Evolutionary conservation across 345 rosid species (phyloP).

Genomic region (Eucalyptus rudis): DNA sequence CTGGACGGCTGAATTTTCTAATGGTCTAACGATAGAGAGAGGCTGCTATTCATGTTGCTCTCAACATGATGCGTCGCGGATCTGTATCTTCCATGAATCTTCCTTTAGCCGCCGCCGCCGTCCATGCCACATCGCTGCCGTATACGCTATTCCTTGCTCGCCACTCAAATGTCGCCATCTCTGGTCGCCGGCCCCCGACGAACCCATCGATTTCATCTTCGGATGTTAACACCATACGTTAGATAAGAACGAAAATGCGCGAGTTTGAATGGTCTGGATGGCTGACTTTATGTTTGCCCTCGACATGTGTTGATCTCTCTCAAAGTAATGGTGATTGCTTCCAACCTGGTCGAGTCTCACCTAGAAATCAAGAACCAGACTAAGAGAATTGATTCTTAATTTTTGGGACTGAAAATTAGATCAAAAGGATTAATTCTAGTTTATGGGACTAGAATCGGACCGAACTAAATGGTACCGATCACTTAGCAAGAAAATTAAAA

Average conservation of each 20-base stretch:
- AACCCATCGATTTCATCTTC: not conserved
- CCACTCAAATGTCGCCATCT: not conserved
- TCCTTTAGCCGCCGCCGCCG: not conserved
- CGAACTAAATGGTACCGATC: rapidly evolving
- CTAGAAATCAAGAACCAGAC: no score
- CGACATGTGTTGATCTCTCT: no score
- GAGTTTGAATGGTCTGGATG: no score
- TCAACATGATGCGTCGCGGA: not conserved
- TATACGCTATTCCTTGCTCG: not conserved
- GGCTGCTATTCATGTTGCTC: no score
- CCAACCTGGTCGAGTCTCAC: not conserved
- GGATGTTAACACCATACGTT: no score
- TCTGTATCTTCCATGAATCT: not conserved
- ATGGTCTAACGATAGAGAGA: not conserved
- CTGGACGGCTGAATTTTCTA: not conserved
- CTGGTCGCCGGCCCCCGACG: not conserved
- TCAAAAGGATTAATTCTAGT: rapidly evolving
- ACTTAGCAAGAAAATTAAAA: no score
- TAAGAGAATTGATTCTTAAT: no score
- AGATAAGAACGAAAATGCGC: no score
- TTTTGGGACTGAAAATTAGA: not conserved
- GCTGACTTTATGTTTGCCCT: no score
- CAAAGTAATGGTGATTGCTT: no score
- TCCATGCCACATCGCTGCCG: not conserved
- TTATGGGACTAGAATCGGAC: rapidly evolving